Conservation (phyloP, 2,329 filamentous ascomycete genomes). For the Orbilia javanica region DNA sequence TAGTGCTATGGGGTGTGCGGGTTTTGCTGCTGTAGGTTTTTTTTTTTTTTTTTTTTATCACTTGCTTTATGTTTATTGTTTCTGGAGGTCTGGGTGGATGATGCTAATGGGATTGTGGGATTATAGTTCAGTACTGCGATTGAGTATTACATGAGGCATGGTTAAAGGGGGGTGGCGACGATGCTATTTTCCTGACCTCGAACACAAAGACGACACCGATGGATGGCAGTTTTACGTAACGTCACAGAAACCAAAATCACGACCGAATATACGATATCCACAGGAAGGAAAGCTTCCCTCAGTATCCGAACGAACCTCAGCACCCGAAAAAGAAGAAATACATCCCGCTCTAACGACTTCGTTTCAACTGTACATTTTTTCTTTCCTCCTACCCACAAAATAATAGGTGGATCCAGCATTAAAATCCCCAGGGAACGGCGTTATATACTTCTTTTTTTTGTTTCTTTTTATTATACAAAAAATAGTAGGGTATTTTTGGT, state of each 20-base stretch:
- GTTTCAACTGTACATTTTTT: constrained; percentile 4
- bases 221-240: background rate
- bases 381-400: background rate
- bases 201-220: background rate
- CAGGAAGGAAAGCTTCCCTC: background rate
- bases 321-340: background rate
- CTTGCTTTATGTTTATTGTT: no score
- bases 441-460: background rate
- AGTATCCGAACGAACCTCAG: background rate
- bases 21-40: constrained; percentile 78
- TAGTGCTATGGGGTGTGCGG: constrained; percentile 85
- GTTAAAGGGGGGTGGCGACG: constrained; percentile 38
- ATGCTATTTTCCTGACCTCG: background rate
- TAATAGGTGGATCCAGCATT: background rate
- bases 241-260: background rate
- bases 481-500: background rate
- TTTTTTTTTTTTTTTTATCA: constrained; percentile 76
- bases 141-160: constrained; percentile 62
- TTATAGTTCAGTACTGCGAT: constrained; percentile 62
- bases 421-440: background rate
- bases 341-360: constrained; percentile 53
- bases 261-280: background rate
- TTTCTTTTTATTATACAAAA: background rate
- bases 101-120: background rate
- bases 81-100: background rate